phyloP scores from a whole-genome alignment of 2,329 filamentous ascomycete species.

The Aspergillus neoniger region DNA sequence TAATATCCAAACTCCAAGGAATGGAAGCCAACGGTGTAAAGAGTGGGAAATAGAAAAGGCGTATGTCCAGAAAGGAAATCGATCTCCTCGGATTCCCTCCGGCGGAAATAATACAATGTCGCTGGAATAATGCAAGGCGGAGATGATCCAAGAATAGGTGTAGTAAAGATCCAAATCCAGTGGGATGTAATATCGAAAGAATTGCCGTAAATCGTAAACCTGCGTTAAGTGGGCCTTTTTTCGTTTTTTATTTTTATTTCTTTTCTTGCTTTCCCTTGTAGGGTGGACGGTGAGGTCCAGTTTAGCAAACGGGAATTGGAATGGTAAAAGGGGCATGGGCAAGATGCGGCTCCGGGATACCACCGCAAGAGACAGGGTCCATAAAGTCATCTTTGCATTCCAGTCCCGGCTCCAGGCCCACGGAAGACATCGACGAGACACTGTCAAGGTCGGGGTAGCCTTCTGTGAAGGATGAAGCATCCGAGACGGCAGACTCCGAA shows the following conservation, averaged over 20 bases:
- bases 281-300: neutral
- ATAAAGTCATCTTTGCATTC: constrained; percentile 35
- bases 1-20: constrained; percentile 16
- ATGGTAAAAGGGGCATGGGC: constrained; percentile 29
- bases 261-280: neutral
- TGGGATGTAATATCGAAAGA: constrained; percentile 2
- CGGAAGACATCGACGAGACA: constrained; percentile 37
- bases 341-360: constrained; percentile 33
- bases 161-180: constrained; percentile 1
- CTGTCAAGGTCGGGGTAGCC: constrained; percentile 40
- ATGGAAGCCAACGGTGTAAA: constrained; percentile 9
- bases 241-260: constrained; percentile 6
- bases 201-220: constrained; percentile 22
- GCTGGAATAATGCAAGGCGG: constrained; percentile 19
- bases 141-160: constrained; percentile 10
- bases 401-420: constrained; percentile 33
- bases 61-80: constrained; percentile 23
- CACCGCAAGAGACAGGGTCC: constrained; percentile 29
- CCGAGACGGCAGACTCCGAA: constrained; percentile 43
- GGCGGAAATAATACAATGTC: constrained; percentile 22
- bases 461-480: constrained; percentile 43
- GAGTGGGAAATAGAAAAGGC: constrained; percentile 14
- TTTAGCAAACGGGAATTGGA: constrained; percentile 33
- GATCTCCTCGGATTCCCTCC: constrained; percentile 18
- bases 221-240: constrained; percentile 20